Evolutionary conservation across 495 filamentous ascomycete genomes (phyloP).

Genomic region (Jackrogersella minutella): DNA sequence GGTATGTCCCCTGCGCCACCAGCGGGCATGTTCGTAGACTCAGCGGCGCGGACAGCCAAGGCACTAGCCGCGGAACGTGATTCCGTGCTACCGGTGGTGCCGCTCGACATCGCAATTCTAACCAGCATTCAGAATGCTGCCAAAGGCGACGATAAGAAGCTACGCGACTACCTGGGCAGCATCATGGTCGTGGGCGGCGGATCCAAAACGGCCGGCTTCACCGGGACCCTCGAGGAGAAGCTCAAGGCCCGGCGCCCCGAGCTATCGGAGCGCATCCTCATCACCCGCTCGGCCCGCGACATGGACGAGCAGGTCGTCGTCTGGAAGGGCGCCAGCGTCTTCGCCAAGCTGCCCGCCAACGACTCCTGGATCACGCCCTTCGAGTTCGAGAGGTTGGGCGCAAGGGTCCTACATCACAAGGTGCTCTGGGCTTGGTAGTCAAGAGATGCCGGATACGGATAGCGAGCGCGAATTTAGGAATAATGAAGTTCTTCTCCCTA

Average conservation of each 20-base stretch:
- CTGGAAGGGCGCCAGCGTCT: slow-evolving; percentile 98
- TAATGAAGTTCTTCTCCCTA: not conserved
- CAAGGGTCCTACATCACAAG: slow-evolving; percentile 82
- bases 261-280: slow-evolving; percentile 82
- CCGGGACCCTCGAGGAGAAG: slow-evolving; percentile 79
- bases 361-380: slow-evolving; percentile 90
- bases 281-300: slow-evolving; percentile 86
- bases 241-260: slow-evolving; percentile 73
- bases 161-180: slow-evolving; percentile 86
- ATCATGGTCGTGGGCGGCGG: slow-evolving; percentile 98
- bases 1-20: slow-evolving; percentile 59
- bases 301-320: slow-evolving; percentile 93
- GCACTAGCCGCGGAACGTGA: slow-evolving; percentile 74
- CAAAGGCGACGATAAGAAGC: slow-evolving; percentile 88
- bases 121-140: slow-evolving; percentile 87
- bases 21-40: slow-evolving; percentile 47
- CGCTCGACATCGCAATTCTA: slow-evolving; percentile 89
- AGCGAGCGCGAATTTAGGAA: not conserved
- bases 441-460: too few relatives aligned
- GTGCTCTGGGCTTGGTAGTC: slow-evolving; percentile 75
- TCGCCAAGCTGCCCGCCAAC: slow-evolving; percentile 90
- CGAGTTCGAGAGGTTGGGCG: slow-evolving; percentile 89
- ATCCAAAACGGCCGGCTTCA: slow-evolving; percentile 78
- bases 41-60: slow-evolving; percentile 56
- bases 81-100: slow-evolving; percentile 77